Percentiles rank a stretch among this genome's conserved stretches.
These are phyloP conservation scores for Madurella mycetomatis DNA, from an alignment of 2,329 filamentous ascomycete species.

Conservation along the genomic window DNA sequence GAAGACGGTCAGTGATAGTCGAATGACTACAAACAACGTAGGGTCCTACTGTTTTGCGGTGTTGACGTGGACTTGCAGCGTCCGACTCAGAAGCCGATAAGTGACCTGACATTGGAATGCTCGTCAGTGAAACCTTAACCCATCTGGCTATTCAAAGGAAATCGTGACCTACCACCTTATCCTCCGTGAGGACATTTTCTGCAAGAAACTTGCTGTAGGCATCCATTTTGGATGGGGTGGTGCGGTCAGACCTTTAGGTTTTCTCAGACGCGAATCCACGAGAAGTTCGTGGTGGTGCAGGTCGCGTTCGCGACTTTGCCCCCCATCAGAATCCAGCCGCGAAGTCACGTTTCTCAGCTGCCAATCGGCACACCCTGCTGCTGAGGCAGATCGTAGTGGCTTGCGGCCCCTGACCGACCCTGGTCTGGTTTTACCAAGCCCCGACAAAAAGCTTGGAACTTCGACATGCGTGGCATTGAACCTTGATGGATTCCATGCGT, in stretches of 20 bases:
- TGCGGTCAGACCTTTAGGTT: background rate
- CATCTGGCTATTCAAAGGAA: slow-evolving; percentile 1
- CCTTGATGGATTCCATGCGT: background rate
- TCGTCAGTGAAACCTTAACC: background rate
- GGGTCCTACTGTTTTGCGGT: slow-evolving; percentile 74
- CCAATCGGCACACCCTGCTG: slow-evolving; percentile 12
- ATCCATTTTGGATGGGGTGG: slow-evolving; percentile 39
- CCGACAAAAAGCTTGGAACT: slow-evolving; percentile 3
- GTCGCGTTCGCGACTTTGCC: background rate
- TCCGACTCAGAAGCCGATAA: slow-evolving; percentile 79
- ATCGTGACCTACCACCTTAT: slow-evolving; percentile 56
- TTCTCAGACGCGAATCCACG: background rate
- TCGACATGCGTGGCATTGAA: no score
- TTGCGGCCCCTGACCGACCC: slow-evolving; percentile 2
- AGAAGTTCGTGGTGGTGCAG: background rate
- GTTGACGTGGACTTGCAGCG: slow-evolving; percentile 78
- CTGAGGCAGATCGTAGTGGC: background rate
- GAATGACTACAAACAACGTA: no score
- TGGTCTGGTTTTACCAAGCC: background rate
- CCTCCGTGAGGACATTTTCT: slow-evolving; percentile 70
- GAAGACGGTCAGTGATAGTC: slow-evolving; percentile 7
- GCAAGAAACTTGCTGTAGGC: slow-evolving; percentile 70
- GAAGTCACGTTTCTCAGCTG: slow-evolving; percentile 24
- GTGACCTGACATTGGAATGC: slow-evolving; percentile 58
- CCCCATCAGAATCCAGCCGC: slow-evolving; percentile 12